Evolutionary conservation across 2,329 filamentous ascomycete genomes (phyloP), one percentile per base, ranked within the genome.

Genomic region (Aschersonia sp.): DNA sequence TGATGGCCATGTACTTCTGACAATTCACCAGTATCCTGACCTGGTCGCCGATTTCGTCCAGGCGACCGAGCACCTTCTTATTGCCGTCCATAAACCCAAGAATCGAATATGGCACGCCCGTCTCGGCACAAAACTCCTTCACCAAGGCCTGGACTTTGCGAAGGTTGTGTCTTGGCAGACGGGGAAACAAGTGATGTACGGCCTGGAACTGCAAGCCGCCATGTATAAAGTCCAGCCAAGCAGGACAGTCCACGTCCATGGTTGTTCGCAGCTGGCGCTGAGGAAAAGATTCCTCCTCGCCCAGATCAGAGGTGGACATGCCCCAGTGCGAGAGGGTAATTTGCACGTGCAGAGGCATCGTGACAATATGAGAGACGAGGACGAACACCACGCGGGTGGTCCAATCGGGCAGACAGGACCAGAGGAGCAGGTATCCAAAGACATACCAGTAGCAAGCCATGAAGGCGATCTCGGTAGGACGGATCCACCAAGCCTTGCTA

Each of bases 121-220:
- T 78, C 30, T 83, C 77, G n/a, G 73, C 61, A 58, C 77, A 83
- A 55, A 83, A 85, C 42, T 78, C 72, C 55, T 68, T 71, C 1
- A 83, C 78, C 42, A 81, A 58, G 49, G 61, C 66, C 63, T 85
- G 81, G 2, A 73, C 70, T 52, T 67, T 64, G 46, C 82, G 70
- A 8, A 85, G 63, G 59, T 85, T 85, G 61, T 85, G 82, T 30
- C 81, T 65, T 1, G 82, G 82, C 47, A 85, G 70, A 5, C 82
- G 71, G 3, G 82, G 81, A 56, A 80, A 85, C 9, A 85, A 62
- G 54, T 86, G 81, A 60, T 86, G 81, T 2, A 85, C 73, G 6
- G 76, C 80, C 62, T 85, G 82, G 63, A 85, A 86, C 63, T 85
- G 82, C 31, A 86, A 67, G 1, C 82, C 82, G 45, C 82, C 82